Conservation (phyloP, 2,329 filamentous ascomycete species). For the Fusarium subglutinans region DNA sequence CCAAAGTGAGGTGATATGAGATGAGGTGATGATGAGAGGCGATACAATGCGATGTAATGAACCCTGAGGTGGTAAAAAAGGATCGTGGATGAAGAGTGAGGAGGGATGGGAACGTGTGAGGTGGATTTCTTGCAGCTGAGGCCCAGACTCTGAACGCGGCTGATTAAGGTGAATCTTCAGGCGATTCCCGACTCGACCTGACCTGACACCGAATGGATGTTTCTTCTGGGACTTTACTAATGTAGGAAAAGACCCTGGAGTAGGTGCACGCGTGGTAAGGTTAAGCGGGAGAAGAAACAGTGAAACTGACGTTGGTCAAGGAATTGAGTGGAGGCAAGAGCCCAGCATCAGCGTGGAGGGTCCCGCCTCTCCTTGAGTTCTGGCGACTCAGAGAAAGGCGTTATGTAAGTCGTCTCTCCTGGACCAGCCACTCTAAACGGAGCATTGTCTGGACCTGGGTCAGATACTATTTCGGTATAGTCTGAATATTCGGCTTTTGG, state of each 20-base stretch:
- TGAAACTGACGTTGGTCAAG: conserved; percentile 3
- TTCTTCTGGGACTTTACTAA: neutral
- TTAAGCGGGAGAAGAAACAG: neutral
- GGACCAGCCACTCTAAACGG: conserved; percentile 25
- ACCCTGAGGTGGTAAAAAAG: neutral
- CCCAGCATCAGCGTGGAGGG: conserved; percentile 12
- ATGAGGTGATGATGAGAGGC: conserved; percentile 9
- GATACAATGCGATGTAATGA: neutral
- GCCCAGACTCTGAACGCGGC: neutral
- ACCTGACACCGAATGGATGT: neutral
- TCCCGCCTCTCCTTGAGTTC: conserved; percentile 21
- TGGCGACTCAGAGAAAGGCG: conserved; percentile 31
- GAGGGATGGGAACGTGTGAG: neutral
- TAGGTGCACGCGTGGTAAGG: neutral
- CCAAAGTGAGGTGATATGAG: neutral
- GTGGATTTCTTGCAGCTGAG: neutral
- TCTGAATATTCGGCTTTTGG: neutral
- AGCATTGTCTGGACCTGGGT: conserved; percentile 7
- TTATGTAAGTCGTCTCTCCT: conserved; percentile 30
- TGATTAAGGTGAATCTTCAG: conserved; percentile 3
- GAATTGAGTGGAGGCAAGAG: conserved; percentile 19
- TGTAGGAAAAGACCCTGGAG: neutral
- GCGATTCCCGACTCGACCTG: neutral
- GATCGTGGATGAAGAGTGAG: neutral
- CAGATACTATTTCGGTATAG: conserved; percentile 22